Evolutionary conservation across 768 basidiomycete genomes (phyloP), one percentile per base, ranked within the genome.

Genomic region (Leccinum fibrillosum): DNA sequence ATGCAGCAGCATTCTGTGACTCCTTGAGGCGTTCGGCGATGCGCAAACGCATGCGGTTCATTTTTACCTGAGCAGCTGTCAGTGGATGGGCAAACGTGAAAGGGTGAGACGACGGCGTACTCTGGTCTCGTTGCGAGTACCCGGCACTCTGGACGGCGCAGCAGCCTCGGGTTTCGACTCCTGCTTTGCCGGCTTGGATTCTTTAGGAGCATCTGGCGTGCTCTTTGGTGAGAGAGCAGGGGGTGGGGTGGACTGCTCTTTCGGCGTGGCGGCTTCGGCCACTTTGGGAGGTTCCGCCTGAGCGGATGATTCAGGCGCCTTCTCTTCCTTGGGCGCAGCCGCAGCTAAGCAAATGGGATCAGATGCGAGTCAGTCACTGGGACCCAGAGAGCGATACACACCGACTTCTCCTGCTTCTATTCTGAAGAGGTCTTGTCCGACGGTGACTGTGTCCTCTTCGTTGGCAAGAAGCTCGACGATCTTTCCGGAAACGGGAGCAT

Each of bases 1-100:
- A 95, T 49, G 96, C 96, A 4, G 96, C 97, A 19, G 92, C 85
- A 71, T 98, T 97, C 74, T 99, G 96, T 23, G 95, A 96, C 72
- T 97, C 89, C 79, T 99, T 99, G 72, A 99, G 85, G 53, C 96
- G 94, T 76, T 95, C 93, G 49, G 95, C 90, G 68, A 99, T 99
- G 61, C 95, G 92, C 62, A 91, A 81, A 49, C 96, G 92, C 97
- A 99, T 99, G 53, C 95, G 89, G 75, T 85, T 95, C 95, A 99
- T 98, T 81, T 98, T 98, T 69, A 98, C 88, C 91, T 93, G 32
- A 11, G 25, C 3, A 2, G 15, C 6, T 34, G 23, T 63, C 21
- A 58, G 30, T 45, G 23, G 48, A 56, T 45, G 35, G 44, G 53
- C 15, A 23, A 25, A 32, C 32, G 15, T 42, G 32, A 28, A 45